A percentile compares a stretch with the other conserved stretches of the same genome.
Evolutionary conservation across 768 basidiomycete species (phyloP).

Genomic region (Infundibulicybe gibba): DNA sequence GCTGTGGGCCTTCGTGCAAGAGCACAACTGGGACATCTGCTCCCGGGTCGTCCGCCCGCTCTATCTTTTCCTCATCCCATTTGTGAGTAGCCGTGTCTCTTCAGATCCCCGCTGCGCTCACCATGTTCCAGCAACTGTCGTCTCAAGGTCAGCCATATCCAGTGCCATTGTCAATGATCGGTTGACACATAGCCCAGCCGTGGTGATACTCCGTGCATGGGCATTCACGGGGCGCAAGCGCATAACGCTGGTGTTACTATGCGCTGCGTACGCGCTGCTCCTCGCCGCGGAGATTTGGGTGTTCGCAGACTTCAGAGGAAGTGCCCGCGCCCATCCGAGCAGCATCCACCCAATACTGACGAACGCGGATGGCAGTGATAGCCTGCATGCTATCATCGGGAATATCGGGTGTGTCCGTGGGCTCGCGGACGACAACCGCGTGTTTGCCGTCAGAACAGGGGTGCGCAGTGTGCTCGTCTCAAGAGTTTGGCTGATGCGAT

Average conservation of each 20-base stretch:
- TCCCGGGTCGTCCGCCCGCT: slow-evolving; percentile 12
- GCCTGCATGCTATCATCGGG: slow-evolving; percentile 1
- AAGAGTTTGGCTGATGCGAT: neutral
- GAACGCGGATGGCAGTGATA: slow-evolving; percentile 8
- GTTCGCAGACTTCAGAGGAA: slow-evolving; percentile 3
- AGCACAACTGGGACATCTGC: slow-evolving; percentile 15
- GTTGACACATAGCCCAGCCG: slow-evolving; percentile 9
- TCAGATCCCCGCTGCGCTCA: no score
- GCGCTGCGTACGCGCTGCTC: slow-evolving; percentile 11
- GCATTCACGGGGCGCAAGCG: slow-evolving; percentile 20
- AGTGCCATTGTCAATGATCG: neutral
- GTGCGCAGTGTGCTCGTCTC: slow-evolving; percentile 5
- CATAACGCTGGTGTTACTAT: slow-evolving; percentile 6
- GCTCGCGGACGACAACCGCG: neutral
- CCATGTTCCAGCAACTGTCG: slow-evolving; percentile 9
- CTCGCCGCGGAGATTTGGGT: slow-evolving; percentile 17
- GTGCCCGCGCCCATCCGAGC: no score
- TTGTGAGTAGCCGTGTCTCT: slow-evolving; percentile 10
- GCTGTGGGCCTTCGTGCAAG: slow-evolving; percentile 18
- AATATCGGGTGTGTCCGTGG: slow-evolving; percentile 7
- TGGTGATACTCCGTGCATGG: slow-evolving; percentile 18
- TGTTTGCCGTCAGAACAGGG: slow-evolving; percentile 1
- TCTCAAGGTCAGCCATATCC: slow-evolving; percentile 17
- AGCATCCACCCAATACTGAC: slow-evolving; percentile 3
- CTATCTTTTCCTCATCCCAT: slow-evolving; percentile 17